Percentiles rank a stretch among this genome's conserved stretches.
phyloP scores from a whole-genome alignment of 2,329 filamentous ascomycete genomes.

The Curvularia spicifera region DNA sequence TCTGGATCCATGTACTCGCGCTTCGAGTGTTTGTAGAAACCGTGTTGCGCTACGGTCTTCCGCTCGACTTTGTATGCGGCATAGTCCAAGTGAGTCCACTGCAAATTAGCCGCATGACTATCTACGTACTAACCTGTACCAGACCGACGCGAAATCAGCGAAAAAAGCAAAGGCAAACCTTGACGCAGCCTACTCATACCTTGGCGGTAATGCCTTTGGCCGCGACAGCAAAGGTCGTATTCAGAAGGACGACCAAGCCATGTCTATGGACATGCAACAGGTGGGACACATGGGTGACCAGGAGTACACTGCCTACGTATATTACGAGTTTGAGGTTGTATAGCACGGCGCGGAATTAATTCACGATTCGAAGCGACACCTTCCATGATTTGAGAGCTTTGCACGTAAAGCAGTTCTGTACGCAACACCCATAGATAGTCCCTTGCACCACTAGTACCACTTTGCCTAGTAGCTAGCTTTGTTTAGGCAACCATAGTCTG shows the following conservation, averaged over 20 bases:
- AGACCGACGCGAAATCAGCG: constrained; percentile 83
- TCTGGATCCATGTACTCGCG: constrained; percentile 91
- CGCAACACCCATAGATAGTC: background rate
- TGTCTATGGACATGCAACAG: constrained; percentile 83
- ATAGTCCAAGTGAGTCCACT: constrained; percentile 73
- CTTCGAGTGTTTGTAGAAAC: constrained; percentile 96
- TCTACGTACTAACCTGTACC: constrained; percentile 13
- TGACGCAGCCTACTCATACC: constrained; percentile 85
- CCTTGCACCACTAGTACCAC: background rate
- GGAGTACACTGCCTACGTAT: constrained; percentile 96
- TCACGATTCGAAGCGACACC: background rate
- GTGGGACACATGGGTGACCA: constrained; percentile 72
- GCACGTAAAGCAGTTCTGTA: background rate
- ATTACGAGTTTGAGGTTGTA: constrained; percentile 87
- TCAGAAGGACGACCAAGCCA: constrained; percentile 82
- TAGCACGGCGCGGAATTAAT: constrained; percentile 12
- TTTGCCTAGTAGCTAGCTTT: background rate
- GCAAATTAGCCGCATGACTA: background rate
- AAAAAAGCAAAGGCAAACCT: constrained; percentile 73
- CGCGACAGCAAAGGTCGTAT: constrained; percentile 92
- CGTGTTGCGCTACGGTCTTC: constrained; percentile 92
- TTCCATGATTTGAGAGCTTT: background rate
- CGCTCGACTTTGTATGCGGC: constrained; percentile 85
- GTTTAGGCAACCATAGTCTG: background rate
- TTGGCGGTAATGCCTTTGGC: constrained; percentile 92